phyloP scores from a whole-genome alignment of 352 stramenopile species.

The Pythium inflatum region DNA sequence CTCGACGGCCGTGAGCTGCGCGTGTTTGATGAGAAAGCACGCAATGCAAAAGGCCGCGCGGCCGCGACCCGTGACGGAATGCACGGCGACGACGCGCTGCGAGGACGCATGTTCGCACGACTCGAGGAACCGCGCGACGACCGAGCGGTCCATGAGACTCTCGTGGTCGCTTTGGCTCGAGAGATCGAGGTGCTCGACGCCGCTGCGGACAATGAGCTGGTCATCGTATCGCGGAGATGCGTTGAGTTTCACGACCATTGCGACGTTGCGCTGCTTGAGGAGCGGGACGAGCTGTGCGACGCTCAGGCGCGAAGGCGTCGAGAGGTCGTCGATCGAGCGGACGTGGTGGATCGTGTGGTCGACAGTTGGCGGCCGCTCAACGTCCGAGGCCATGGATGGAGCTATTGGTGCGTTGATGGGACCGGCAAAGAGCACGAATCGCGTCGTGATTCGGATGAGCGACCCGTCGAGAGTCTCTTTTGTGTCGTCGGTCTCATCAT shows the following conservation, averaged over 20 bases:
- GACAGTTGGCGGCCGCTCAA: background rate
- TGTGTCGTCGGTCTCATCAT: background rate
- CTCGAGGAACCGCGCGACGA: conserved; percentile 88
- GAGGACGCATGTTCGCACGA: conserved; percentile 75
- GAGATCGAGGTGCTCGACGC: conserved; percentile 92
- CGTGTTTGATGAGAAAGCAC: conserved; percentile 99
- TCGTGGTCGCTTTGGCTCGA: conserved; percentile 86
- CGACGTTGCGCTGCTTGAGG: conserved; percentile 70
- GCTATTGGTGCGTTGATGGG: too few relatives aligned
- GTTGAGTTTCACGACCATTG: conserved; percentile 93
- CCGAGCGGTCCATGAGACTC: conserved; percentile 43
- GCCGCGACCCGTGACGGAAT: conserved; percentile 87
- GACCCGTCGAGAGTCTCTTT: background rate
- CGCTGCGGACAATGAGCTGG: conserved; percentile 69
- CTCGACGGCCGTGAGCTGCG: conserved; percentile 92
- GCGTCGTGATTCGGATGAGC: conserved; percentile 33
- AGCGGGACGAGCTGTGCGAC: conserved; percentile 24
- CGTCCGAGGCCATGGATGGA: too few relatives aligned
- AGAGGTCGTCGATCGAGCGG: too few relatives aligned
- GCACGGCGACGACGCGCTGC: conserved; percentile 59
- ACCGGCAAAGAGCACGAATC: conserved; percentile 31
- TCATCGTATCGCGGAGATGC: conserved; percentile 92
- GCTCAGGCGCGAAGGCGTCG: too few relatives aligned
- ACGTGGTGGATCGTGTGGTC: too few relatives aligned
- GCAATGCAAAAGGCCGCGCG: conserved; percentile 95